A percentile compares a stretch with the other conserved stretches of the same genome.
Evolutionary conservation across 306 rosid genomes (phyloP).

Genomic region (Malus sylvestris): DNA sequence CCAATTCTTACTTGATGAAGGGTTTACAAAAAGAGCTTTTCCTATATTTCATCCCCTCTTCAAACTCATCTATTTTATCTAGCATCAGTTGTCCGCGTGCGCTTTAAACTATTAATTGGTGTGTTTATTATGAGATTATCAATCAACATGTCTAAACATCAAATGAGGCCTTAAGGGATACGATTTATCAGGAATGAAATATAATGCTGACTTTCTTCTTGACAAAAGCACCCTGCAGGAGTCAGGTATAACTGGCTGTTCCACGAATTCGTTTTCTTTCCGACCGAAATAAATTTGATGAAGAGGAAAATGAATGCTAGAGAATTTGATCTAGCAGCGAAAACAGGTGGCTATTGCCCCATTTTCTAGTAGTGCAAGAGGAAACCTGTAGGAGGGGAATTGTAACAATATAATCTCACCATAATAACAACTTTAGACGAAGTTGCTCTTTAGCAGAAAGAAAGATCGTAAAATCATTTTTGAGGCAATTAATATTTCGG

Average conservation of each 20-base stretch:
- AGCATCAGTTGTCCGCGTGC: not conserved
- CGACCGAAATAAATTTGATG: not conserved
- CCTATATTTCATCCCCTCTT: not conserved
- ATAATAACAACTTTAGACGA: too few species aligned
- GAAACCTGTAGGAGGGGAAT: not conserved
- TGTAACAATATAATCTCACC: too few species aligned
- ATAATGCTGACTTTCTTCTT: too few species aligned
- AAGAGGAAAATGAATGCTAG: not conserved
- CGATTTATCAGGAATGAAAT: too few species aligned
- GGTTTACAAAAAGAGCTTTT: not conserved
- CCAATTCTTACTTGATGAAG: not conserved
- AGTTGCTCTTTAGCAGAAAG: too few species aligned
- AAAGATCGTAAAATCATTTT: too few species aligned
- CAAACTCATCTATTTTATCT: not conserved
- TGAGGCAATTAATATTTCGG: fast-evolving
- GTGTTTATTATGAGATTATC: not conserved
- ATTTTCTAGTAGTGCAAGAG: not conserved
- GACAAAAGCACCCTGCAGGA: too few species aligned
- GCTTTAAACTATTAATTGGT: not conserved
- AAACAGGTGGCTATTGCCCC: not conserved
- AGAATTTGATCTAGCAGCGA: not conserved
- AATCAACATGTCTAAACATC: not conserved
- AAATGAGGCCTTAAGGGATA: not conserved
- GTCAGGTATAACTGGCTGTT: not conserved
- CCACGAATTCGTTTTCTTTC: not conserved